A percentile compares a stretch with the other conserved stretches of the same genome.
Conservation (phyloP, 768 basidiomycete genomes). For the Suillus americanus region DNA sequence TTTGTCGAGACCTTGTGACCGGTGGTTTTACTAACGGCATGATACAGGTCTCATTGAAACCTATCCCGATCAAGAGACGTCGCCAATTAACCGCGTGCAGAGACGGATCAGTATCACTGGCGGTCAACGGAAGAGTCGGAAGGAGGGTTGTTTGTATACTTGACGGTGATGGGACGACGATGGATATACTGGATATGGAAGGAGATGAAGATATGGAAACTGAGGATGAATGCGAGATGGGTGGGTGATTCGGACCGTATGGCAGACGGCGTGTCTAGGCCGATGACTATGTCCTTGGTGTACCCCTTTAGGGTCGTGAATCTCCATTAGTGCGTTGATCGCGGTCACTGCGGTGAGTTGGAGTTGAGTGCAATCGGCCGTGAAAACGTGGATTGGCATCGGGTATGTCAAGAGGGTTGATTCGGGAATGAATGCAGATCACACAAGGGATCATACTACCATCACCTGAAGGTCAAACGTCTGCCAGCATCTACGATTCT, state of each 20-base stretch:
- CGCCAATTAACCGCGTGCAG: constrained; percentile 55
- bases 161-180: constrained; percentile 55
- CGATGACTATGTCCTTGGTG: constrained; percentile 32
- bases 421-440: constrained; percentile 38
- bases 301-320: constrained; percentile 39
- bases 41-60: constrained; percentile 48
- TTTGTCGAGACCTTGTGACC: constrained; percentile 27
- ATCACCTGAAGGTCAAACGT: constrained; percentile 8
- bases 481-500: constrained; percentile 3
- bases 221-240: constrained; percentile 31
- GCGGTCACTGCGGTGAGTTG: constrained; percentile 47
- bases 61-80: constrained; percentile 54
- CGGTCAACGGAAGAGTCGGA: constrained; percentile 73
- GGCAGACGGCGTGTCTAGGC: constrained; percentile 25
- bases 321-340: constrained; percentile 29
- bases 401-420: too few species aligned
- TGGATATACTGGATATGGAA: constrained; percentile 82
- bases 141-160: constrained; percentile 76
- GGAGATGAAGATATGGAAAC: constrained; percentile 52
- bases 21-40: constrained; percentile 34
- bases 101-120: constrained; percentile 54
- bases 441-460: constrained; percentile 9
- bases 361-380: constrained; percentile 17
- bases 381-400: too few species aligned
- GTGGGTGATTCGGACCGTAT: constrained; percentile 24